Evolutionary conservation across 768 basidiomycete genomes (phyloP).

Genomic region (Royoungia palumana): DNA sequence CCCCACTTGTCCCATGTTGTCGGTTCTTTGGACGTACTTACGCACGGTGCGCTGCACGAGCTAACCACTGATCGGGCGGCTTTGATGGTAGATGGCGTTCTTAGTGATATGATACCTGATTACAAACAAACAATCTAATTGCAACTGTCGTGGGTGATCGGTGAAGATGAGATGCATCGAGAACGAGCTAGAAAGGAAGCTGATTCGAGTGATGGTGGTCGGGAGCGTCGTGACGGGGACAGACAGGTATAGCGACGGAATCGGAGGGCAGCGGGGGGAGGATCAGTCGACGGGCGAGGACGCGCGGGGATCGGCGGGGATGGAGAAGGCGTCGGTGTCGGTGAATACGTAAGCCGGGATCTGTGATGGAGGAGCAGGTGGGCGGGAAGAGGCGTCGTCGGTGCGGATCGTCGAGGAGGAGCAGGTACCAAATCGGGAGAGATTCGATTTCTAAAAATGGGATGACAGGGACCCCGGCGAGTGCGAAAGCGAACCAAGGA

Average conservation of each 20-base stretch:
- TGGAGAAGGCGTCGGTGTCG: conserved; percentile 15
- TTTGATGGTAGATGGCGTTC: conserved; percentile 14
- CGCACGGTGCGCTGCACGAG: conserved; percentile 15
- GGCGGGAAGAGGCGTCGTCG: conserved; percentile 16
- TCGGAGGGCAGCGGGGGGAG: conserved; percentile 16
- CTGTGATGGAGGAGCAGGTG: conserved; percentile 9
- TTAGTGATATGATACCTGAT: conserved; percentile 33
- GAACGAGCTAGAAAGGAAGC: conserved; percentile 18
- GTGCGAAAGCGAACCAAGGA: conserved; percentile 27
- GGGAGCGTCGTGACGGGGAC: conserved; percentile 12
- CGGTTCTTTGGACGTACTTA: conserved; percentile 26
- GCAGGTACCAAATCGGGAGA: conserved; percentile 11
- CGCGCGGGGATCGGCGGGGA: conserved; percentile 20
- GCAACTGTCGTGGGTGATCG: conserved; percentile 4
- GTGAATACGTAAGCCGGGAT: conserved; percentile 24
- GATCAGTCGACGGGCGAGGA: conserved; percentile 1
- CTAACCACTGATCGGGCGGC: conserved; percentile 19
- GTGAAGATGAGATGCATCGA: conserved; percentile 1
- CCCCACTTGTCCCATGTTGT: conserved; percentile 13
- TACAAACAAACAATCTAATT: conserved; percentile 30
- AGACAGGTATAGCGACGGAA: conserved; percentile 9
- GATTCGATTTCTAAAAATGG: conserved; percentile 22
- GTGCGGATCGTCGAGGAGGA: conserved; percentile 31
- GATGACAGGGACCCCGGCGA: conserved; percentile 29
- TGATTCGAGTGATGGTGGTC: conserved; percentile 15